phyloP scores from a whole-genome alignment of 1,284 basidiomycete species.

The Malassezia yamatoensis region DNA sequence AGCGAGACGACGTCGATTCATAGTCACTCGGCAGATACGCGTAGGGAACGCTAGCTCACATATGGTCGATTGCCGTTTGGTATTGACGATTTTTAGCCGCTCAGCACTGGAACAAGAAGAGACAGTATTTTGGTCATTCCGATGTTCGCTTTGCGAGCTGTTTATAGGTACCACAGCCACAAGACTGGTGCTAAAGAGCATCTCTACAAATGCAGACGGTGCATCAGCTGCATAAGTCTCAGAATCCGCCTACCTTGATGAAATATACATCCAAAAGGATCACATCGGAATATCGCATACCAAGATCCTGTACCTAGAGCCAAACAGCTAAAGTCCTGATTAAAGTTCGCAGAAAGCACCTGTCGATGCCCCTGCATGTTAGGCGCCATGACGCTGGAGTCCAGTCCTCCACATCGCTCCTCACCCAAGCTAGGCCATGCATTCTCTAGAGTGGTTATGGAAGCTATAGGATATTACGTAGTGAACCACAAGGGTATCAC shows the following conservation, averaged over 20 bases:
- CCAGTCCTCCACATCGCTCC: neutral
- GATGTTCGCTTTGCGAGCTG: too few species aligned
- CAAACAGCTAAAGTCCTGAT: slow-evolving; percentile 59
- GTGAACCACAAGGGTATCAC: slow-evolving; percentile 51
- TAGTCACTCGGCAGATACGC: slow-evolving; percentile 85
- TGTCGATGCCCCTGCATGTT: too few species aligned
- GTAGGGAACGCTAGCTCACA: slow-evolving; percentile 96
- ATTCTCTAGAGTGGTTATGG: too few species aligned
- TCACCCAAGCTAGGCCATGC: neutral
- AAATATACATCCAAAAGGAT: slow-evolving; percentile 91
- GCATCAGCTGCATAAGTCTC: slow-evolving; percentile 59
- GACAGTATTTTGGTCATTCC: slow-evolving; percentile 55
- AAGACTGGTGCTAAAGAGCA: slow-evolving; percentile 96
- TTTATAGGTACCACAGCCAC: slow-evolving; percentile 83
- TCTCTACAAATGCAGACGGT: slow-evolving; percentile 88
- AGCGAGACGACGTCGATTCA: slow-evolving; percentile 89
- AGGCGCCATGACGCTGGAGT: neutral
- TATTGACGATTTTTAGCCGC: slow-evolving; percentile 84
- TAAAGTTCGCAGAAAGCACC: slow-evolving; percentile 37
- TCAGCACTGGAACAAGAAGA: slow-evolving; percentile 63
- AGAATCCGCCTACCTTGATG: slow-evolving; percentile 63
- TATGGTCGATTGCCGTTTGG: slow-evolving; percentile 88
- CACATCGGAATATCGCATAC: slow-evolving; percentile 93
- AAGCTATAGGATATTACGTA: too few species aligned
- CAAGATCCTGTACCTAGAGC: slow-evolving; percentile 90